Base-by-base conservation (phyloP, 176 grass and related monocot species). In the Olyra latifolia region DNA sequence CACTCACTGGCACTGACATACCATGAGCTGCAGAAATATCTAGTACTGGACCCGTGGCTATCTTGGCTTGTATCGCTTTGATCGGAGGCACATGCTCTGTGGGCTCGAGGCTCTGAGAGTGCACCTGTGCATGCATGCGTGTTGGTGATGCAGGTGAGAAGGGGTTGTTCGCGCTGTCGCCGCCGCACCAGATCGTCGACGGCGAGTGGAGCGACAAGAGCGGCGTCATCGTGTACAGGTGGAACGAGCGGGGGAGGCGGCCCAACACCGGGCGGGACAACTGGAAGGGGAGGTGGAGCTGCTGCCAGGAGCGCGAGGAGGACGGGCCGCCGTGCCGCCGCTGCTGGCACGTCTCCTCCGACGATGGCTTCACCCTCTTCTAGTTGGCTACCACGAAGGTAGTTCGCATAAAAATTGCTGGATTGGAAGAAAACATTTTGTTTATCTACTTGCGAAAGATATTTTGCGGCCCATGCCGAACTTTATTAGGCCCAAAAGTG, bases 131-230 rank as follows among this genome's bases (percentile, higher is more conserved):
- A n/a, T n/a, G 27, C 15, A 25, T 20, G 10, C 7, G n/a, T 84
- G 17, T 4, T 46, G 23, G 28, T 43, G 0, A 29, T 56, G 44
- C 66, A 94, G 89, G 89, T 17, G 95, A 97, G 79, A 94, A 82
- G 80, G 92, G 87, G 16, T 11, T 97, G 42, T 92, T 94, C 73
- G 80, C 92, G 20, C 58, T 87, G 89, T 84, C 91, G 32, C 89
- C 91, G 25, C 92, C 92, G 43, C 95, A 92, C 73, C 95, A 91
- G 62, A 91, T 89, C 62, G 90, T 94, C 77, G 89, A 97, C 41
- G 91, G 89, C 30, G 95, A 94, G 76, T 97, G 94, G 91, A 97
- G 89, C 67, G 94, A 94, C 76, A 71, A 78, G 79, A 94, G 87
- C 50, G 91, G 91, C 2, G 83, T 92, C 61, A 97, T 87, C 53